A percentile compares a stretch with the other conserved stretches of the same genome.
These are phyloP conservation scores for Colletotrichum noveboracense DNA, from an alignment of 2,329 filamentous ascomycete species.

Conservation along the genomic window DNA sequence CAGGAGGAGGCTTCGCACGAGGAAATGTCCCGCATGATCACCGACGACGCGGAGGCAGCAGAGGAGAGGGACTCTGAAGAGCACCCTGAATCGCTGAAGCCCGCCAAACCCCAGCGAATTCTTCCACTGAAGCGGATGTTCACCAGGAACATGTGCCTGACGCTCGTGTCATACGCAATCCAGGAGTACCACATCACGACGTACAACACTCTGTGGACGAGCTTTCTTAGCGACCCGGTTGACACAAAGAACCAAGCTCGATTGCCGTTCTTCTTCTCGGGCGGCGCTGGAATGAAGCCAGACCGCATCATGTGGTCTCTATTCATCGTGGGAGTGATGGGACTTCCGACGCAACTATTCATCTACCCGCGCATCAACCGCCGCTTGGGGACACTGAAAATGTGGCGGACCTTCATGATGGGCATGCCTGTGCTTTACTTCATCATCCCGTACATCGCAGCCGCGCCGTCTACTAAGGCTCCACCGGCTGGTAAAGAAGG, in stretches of 20 bases:
- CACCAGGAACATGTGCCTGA: not conserved
- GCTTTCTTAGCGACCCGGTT: not conserved
- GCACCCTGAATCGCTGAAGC: not conserved
- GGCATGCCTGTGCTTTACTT: not conserved
- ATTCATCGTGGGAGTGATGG: not conserved
- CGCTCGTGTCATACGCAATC: not conserved
- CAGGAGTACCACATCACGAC: conserved; percentile 3
- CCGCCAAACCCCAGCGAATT: not conserved
- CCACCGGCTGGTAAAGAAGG: not conserved
- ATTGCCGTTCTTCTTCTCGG: not conserved
- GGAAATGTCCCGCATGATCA: not conserved
- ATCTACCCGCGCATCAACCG: not conserved
- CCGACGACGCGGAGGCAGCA: not conserved
- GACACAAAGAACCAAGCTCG: not conserved
- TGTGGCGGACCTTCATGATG: not conserved
- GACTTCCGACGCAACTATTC: not conserved
- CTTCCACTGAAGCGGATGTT: not conserved
- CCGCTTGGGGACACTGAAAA: not conserved
- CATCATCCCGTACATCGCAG: conserved; percentile 1
- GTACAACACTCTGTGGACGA: not conserved
- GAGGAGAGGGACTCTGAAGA: not conserved
- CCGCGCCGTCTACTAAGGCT: not conserved
- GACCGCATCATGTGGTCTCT: not conserved
- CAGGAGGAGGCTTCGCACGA: not conserved
- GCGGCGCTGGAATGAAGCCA: not conserved